These are phyloP conservation scores for Cercospora sp. DNA, from an alignment of 2,329 filamentous ascomycete genomes.

Conservation along the genomic window DNA sequence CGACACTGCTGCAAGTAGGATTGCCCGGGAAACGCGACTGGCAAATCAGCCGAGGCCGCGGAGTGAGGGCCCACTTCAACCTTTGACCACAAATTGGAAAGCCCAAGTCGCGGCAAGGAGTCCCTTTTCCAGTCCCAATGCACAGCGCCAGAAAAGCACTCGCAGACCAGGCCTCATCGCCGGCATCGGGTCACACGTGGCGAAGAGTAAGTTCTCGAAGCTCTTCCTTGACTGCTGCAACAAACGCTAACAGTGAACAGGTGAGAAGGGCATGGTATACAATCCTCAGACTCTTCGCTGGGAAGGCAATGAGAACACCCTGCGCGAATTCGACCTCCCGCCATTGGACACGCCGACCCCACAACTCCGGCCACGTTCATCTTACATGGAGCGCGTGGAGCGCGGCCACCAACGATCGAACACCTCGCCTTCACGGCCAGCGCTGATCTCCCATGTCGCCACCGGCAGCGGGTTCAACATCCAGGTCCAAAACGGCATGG, in stretches of 20 bases:
- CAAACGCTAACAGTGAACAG: constrained; percentile 46
- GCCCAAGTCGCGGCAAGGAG: constrained; percentile 54
- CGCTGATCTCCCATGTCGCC: constrained; percentile 83
- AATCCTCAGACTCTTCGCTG: constrained; percentile 83
- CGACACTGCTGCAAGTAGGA: constrained; percentile 66
- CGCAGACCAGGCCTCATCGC: constrained; percentile 80
- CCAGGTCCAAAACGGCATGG: constrained; percentile 95
- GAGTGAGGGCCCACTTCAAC: constrained; percentile 52
- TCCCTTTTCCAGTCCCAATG: constrained; percentile 52
- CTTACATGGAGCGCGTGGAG: constrained; percentile 39
- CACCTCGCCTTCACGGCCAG: constrained; percentile 58
- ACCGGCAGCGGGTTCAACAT: constrained; percentile 73
- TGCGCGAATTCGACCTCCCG: constrained; percentile 71
- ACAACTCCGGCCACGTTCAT: constrained; percentile 34
- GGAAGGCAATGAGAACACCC: constrained; percentile 92
- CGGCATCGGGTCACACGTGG: constrained; percentile 73
- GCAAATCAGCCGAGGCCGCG: constrained; percentile 43
- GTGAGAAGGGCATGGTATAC: constrained; percentile 93
- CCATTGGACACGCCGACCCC: constrained; percentile 40
- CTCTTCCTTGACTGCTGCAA: not conserved
- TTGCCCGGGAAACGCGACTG: constrained; percentile 60
- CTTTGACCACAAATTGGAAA: constrained; percentile 61
- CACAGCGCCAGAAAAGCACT: constrained; percentile 49
- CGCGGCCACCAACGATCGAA: constrained; percentile 39
- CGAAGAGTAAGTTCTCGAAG: constrained; percentile 66